Conservation (phyloP, 257 asterid species). For the Solanum chmielewskii region DNA sequence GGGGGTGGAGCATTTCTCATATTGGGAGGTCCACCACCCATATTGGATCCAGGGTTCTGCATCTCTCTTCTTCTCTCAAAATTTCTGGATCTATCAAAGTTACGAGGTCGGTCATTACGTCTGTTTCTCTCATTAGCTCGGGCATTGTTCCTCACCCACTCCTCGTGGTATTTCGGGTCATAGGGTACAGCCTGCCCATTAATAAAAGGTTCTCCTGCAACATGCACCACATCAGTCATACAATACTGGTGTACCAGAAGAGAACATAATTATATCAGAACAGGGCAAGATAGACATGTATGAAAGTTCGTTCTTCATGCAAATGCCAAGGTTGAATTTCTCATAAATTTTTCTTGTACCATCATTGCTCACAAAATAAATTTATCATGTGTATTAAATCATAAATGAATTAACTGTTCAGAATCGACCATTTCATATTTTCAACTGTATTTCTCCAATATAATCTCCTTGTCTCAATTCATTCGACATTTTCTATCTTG, state of each 20-base stretch:
- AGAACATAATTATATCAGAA: not conserved
- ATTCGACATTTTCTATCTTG: not conserved
- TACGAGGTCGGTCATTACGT: slow-evolving; percentile 65
- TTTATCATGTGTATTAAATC: not conserved
- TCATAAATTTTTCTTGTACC: not conserved
- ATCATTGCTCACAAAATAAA: not conserved
- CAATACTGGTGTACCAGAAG: not conserved
- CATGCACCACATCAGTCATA: not conserved
- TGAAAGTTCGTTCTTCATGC: not conserved
- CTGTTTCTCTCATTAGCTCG: slow-evolving; percentile 62
- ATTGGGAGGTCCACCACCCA: slow-evolving; percentile 21
- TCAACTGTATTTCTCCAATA: not conserved
- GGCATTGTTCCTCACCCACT: slow-evolving; percentile 94
- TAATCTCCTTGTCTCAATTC: not conserved
- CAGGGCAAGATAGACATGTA: not conserved
- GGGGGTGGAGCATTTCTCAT: slow-evolving; percentile 9
- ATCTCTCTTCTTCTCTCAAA: slow-evolving; percentile 35
- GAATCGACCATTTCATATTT: not conserved
- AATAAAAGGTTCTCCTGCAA: slow-evolving; percentile 89
- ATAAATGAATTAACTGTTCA: not conserved
- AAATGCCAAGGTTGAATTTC: not conserved
- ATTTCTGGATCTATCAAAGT: slow-evolving; percentile 54
- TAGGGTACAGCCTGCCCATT: slow-evolving; percentile 94
- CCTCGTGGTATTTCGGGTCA: slow-evolving; percentile 90
- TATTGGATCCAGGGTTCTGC: slow-evolving; percentile 18